Percentiles rank a stretch among this genome's conserved stretches.
phyloP scores from a whole-genome alignment of 371 early-diverging fungal species.

The Chytridium lagenaria region DNA sequence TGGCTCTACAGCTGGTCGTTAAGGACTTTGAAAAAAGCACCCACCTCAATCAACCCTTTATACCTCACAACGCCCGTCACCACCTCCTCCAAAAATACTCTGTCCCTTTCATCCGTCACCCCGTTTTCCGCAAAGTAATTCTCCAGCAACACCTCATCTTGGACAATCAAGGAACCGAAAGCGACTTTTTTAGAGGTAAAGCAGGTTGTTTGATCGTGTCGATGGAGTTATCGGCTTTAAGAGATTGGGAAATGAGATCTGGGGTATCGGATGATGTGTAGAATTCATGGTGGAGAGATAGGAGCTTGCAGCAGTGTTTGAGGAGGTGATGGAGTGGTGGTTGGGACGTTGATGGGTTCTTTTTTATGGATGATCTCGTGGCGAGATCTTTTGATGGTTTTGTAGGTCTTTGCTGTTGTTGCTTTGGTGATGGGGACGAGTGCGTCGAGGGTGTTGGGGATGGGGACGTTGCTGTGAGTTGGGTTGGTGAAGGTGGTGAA shows the following conservation, averaged over 20 bases:
- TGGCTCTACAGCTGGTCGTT: too few species aligned
- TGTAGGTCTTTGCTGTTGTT: too few species aligned
- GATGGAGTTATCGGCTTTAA: neutral
- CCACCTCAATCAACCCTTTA: constrained; percentile 40
- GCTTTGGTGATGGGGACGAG: too few species aligned
- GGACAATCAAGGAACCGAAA: constrained; percentile 18
- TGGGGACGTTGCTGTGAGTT: too few species aligned
- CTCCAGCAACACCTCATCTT: constrained; percentile 44
- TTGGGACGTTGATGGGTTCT: too few species aligned
- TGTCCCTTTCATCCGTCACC: constrained; percentile 30
- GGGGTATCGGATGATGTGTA: too few species aligned
- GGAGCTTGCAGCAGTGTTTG: neutral
- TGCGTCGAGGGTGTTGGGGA: too few species aligned
- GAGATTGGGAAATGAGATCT: too few species aligned
- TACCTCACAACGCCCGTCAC: constrained; percentile 46
- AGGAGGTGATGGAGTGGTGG: too few species aligned
- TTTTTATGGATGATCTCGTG: too few species aligned
- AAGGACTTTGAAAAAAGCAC: neutral
- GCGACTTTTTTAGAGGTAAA: neutral
- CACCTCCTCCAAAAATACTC: constrained; percentile 46
- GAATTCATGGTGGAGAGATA: neutral
- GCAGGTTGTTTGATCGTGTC: neutral
- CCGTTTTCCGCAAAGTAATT: constrained; percentile 37
- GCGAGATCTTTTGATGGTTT: too few species aligned
- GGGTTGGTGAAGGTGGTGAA: too few species aligned